phyloP scores from a whole-genome alignment of 768 basidiomycete species.

The Dendrothele bispora region DNA sequence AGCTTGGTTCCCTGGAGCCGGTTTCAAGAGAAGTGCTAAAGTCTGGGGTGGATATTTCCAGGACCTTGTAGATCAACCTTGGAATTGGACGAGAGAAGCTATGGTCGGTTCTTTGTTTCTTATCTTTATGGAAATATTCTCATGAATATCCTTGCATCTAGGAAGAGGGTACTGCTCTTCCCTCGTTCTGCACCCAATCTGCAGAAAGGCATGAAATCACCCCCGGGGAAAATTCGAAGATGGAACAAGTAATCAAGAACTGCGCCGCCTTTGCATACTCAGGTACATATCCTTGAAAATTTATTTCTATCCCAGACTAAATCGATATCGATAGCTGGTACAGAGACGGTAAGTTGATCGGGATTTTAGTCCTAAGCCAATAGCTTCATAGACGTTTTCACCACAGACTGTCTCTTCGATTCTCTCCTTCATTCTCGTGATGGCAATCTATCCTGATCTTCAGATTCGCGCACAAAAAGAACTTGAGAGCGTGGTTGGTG shows the following conservation, averaged over 20 bases:
- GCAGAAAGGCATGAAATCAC: background rate
- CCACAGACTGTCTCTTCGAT: conserved; percentile 24
- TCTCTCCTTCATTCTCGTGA: conserved; percentile 24
- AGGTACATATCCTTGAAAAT: conserved; percentile 10
- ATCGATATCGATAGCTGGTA: conserved; percentile 18
- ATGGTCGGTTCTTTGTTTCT: background rate
- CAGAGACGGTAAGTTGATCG: conserved; percentile 26
- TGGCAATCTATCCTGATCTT: conserved; percentile 27
- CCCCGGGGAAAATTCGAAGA: background rate
- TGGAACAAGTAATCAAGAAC: conserved; percentile 17
- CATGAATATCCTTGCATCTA: background rate
- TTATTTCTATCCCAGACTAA: background rate
- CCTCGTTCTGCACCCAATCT: background rate
- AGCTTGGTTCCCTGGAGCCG: conserved; percentile 35
- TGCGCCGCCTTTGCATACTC: conserved; percentile 16
- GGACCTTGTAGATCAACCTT: conserved; percentile 9
- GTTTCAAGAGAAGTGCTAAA: conserved; percentile 25
- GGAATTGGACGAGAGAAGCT: background rate
- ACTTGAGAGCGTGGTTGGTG: conserved; percentile 28
- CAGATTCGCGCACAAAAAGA: conserved; percentile 29
- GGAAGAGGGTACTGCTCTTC: background rate
- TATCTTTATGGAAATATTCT: background rate
- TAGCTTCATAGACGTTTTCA: background rate
- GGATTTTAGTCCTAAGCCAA: background rate
- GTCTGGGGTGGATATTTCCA: conserved; percentile 15